Evolutionary conservation across 208 protist genomes (phyloP), one percentile per base, ranked within the genome.

Genomic region (Wallacemonas sp.): DNA sequence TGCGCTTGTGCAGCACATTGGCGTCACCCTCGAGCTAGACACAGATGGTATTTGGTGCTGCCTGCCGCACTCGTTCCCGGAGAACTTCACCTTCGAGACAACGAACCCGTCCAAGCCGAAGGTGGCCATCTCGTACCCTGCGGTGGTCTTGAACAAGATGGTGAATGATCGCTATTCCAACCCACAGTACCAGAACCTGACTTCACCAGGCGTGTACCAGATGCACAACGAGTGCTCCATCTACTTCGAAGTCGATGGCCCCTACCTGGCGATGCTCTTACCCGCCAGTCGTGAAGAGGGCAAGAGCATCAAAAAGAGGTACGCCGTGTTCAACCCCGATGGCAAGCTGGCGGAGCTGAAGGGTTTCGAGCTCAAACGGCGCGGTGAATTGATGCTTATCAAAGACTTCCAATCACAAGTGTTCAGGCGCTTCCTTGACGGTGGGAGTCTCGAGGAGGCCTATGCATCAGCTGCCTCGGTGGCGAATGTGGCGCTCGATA

Each of bases 1-100:
- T 26, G 66, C 96, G 24, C 79, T 99, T 12, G 91, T 99, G 5
- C 97, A 99, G 66, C 84, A 97, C 38, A 95, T 99, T 68, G 99
- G 99, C 21, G 82, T 96, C 15, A 97, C 98, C 15, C 94, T 99
- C 0, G 99, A 99, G 81, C 90, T 99, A 0, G 99, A 99, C 81
- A 99, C 99, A 14, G 99, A 99, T 86, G 99, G 99, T 67, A 99
- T 99, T 75, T 99, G 99, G 99, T 99, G 98, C 86, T 96, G 93
- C 28, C 80, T 99, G 21, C 99, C 99, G 0, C 70, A 70, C 22
- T 89, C 82, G 15, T 99, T 99, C 72, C 99, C 99, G 12, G 94
- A 99, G 51, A 97, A 98, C 70, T 98, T 99, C 72, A 94, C 78
- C 1, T 95, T 99, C 53, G 86, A 66, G 19, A 91, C 78, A 12